Evolutionary conservation across 75 land plant genomes (phyloP).

Genomic region (Chamaecyparis obtusa): DNA sequence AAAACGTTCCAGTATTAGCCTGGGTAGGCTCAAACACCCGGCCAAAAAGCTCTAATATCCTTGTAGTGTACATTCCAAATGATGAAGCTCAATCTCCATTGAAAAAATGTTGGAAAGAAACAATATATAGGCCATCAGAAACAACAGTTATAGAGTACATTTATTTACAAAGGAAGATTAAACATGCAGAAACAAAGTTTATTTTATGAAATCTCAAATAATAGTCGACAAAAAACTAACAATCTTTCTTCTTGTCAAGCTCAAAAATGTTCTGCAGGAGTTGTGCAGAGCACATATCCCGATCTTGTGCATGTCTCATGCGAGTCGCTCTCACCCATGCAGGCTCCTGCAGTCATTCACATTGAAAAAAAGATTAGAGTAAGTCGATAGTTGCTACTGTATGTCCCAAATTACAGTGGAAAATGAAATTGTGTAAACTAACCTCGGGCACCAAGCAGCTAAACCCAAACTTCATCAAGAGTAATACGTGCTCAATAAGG

Average conservation of each 20-base stretch:
- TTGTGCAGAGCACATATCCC: slow-evolving; percentile 57
- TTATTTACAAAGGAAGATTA: background rate
- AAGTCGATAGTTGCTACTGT: background rate
- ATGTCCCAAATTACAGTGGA: background rate
- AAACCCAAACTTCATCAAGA: slow-evolving; percentile 85
- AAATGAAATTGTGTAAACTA: background rate
- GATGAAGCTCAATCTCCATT: background rate
- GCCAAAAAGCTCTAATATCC: background rate
- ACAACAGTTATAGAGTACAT: background rate
- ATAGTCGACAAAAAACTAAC: background rate
- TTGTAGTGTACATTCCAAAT: background rate
- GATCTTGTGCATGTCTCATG: slow-evolving; percentile 53
- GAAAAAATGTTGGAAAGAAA: background rate
- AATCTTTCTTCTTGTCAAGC: slow-evolving; percentile 20
- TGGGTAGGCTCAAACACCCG: background rate
- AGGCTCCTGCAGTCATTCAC: slow-evolving; percentile 59
- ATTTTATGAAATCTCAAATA: background rate
- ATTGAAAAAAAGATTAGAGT: background rate
- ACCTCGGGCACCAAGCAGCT: slow-evolving; percentile 92
- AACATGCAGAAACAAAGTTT: background rate
- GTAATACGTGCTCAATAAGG: slow-evolving; percentile 77
- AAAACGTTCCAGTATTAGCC: background rate
- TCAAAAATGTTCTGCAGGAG: slow-evolving; percentile 53
- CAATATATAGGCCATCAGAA: background rate
- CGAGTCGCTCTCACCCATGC: slow-evolving; percentile 96